phyloP scores from a whole-genome alignment of 352 stramenopile genomes.

The Saprolegnia parasitica region DNA sequence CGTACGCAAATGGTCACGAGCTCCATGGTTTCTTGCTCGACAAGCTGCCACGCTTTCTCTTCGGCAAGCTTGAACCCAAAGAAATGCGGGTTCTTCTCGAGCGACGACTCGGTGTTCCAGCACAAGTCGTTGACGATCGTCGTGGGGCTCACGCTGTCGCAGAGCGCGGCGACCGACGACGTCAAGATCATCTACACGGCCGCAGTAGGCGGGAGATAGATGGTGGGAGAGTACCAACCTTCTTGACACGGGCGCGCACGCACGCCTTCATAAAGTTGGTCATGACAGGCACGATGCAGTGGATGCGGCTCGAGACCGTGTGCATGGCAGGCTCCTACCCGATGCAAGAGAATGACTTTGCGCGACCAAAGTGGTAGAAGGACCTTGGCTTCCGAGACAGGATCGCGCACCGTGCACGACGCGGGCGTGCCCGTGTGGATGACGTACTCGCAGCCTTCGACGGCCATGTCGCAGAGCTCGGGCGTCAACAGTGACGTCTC shows the following conservation, averaged over 20 bases:
- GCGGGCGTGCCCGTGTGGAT: conserved; percentile 30
- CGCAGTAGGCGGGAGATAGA: background rate
- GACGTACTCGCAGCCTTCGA: conserved; percentile 31
- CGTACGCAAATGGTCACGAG: conserved; percentile 83
- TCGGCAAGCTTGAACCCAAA: conserved; percentile 26
- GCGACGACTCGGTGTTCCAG: conserved; percentile 29
- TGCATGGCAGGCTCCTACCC: conserved; percentile 25
- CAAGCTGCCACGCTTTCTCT: conserved; percentile 29
- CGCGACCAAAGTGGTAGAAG: background rate
- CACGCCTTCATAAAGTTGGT: conserved; percentile 31
- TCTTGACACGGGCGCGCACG: conserved; percentile 25
- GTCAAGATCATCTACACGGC: conserved; percentile 23
- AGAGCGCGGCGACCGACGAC: conserved; percentile 28
- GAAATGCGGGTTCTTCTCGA: conserved; percentile 30
- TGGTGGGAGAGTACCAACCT: conserved; percentile 16
- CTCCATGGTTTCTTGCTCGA: conserved; percentile 46
- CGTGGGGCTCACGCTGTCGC: conserved; percentile 10
- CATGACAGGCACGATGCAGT: conserved; percentile 29
- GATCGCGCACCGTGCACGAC: conserved; percentile 26
- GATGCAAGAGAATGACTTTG: background rate
- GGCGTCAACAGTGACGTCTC: conserved; percentile 28
- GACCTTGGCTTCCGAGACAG: conserved; percentile 28
- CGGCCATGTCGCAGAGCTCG: conserved; percentile 27
- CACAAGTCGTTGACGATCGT: conserved; percentile 24
- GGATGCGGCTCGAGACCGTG: conserved; percentile 25